Evolutionary conservation across 495 filamentous ascomycete species (phyloP).

Genomic region (Corynascus novoguineensis): DNA sequence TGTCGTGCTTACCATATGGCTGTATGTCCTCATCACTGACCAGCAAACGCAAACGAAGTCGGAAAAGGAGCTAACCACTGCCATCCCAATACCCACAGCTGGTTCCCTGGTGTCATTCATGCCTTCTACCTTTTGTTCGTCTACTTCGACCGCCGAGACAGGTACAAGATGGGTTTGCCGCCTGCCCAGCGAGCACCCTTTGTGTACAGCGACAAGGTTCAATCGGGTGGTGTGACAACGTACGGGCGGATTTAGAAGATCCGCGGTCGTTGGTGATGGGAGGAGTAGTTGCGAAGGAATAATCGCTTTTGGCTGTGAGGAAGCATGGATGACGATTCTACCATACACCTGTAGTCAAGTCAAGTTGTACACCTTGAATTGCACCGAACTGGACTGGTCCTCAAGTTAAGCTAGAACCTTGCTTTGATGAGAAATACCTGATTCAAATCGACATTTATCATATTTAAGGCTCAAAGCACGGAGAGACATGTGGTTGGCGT

Average conservation of each 20-base stretch:
- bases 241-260: slow-evolving; percentile 38
- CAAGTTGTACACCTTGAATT: no score
- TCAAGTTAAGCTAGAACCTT: no score
- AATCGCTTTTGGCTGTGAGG: no score
- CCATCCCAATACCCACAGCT: background rate
- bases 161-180: slow-evolving; percentile 46
- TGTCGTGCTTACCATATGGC: slow-evolving; percentile 69
- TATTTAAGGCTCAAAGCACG: no score
- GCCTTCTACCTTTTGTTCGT: slow-evolving; percentile 89
- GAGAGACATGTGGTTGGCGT: no score
- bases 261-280: no score
- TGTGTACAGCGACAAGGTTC: slow-evolving; percentile 75
- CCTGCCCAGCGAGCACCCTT: slow-evolving; percentile 54
- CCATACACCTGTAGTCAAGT: no score
- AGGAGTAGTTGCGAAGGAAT: no score
- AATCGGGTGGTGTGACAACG: slow-evolving; percentile 55
- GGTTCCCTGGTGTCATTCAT: slow-evolving; percentile 74
- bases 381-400: no score
- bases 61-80: background rate
- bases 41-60: background rate
- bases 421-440: no score
- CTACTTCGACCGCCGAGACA: slow-evolving; percentile 68
- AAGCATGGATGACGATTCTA: no score
- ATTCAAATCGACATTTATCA: no score
- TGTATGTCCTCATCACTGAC: slow-evolving; percentile 28